Percentiles rank a stretch among this genome's conserved stretches.
phyloP scores from a whole-genome alignment of 768 basidiomycete species.

The Termitomyces sp. region DNA sequence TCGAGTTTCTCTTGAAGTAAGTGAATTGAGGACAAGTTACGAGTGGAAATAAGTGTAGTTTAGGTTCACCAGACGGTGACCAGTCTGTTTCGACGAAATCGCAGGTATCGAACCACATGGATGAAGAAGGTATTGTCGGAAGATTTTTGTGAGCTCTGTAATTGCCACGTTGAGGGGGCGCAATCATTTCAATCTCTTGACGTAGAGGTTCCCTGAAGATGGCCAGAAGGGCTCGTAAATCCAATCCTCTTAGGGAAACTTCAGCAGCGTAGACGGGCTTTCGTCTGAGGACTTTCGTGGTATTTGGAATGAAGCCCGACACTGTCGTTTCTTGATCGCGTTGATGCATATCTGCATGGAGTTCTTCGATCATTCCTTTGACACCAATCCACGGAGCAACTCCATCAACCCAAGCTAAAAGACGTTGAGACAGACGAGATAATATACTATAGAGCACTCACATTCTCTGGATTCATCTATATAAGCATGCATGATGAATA shows the following conservation, averaged over 20 bases:
- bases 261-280: slow-evolving; percentile 90
- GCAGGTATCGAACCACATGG: slow-evolving; percentile 69
- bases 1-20: slow-evolving; percentile 63
- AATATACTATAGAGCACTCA: slow-evolving; percentile 18
- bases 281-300: slow-evolving; percentile 57
- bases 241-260: slow-evolving; percentile 69
- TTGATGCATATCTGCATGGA: slow-evolving; percentile 91
- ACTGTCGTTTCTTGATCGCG: slow-evolving; percentile 74
- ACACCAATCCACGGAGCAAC: slow-evolving; percentile 77
- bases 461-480: slow-evolving; percentile 70
- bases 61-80: slow-evolving; percentile 45
- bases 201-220: slow-evolving; percentile 72
- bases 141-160: slow-evolving; percentile 44
- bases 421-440: background rate
- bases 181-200: slow-evolving; percentile 43
- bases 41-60: slow-evolving; percentile 63
- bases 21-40: slow-evolving; percentile 79
- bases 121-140: slow-evolving; percentile 34
- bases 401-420: slow-evolving; percentile 69
- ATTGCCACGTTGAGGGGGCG: slow-evolving; percentile 38
- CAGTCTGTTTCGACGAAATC: slow-evolving; percentile 83
- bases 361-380: slow-evolving; percentile 74
- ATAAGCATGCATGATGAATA: slow-evolving; percentile 86
- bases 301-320: slow-evolving; percentile 47
- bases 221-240: slow-evolving; percentile 74